Conservation (phyloP, 192 early-diverging fungal species). For the Allomyces javanicus region DNA sequence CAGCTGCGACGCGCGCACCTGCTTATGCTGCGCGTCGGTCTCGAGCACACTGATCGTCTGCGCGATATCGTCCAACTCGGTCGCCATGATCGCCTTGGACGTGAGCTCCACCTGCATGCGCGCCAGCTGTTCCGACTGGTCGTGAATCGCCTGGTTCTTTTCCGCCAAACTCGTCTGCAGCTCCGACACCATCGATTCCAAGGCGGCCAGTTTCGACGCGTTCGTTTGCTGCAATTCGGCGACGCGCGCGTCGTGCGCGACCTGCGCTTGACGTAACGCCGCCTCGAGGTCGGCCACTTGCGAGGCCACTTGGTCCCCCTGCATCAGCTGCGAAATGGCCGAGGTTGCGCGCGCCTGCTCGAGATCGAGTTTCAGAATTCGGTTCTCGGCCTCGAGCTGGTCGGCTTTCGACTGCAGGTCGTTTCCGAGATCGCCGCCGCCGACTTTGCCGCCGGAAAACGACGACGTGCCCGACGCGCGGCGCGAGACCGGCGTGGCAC, state of each 20-base stretch:
- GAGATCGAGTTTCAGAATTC: background rate
- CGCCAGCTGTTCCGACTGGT: background rate
- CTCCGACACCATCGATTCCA: background rate
- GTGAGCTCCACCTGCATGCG: background rate
- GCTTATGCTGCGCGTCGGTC: background rate
- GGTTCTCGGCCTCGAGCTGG: background rate
- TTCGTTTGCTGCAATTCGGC: background rate
- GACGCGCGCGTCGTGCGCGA: background rate
- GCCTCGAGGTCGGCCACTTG: background rate
- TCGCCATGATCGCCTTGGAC: background rate
- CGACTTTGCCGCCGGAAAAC: background rate
- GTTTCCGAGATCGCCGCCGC: too few species aligned
- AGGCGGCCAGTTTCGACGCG: background rate
- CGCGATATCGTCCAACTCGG: background rate
- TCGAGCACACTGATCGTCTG: background rate
- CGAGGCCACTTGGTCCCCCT: background rate
- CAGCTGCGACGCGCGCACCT: background rate
- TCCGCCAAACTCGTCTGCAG: background rate
- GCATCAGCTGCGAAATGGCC: background rate
- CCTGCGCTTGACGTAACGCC: background rate
- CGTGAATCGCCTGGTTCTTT: background rate
- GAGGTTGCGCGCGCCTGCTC: background rate
- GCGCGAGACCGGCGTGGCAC: too few species aligned
- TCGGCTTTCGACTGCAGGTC: background rate
- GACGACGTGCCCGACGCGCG: too few species aligned